Conservation (phyloP, 805 yeast genomes). For the Helenozyma baotianmanensis region DNA sequence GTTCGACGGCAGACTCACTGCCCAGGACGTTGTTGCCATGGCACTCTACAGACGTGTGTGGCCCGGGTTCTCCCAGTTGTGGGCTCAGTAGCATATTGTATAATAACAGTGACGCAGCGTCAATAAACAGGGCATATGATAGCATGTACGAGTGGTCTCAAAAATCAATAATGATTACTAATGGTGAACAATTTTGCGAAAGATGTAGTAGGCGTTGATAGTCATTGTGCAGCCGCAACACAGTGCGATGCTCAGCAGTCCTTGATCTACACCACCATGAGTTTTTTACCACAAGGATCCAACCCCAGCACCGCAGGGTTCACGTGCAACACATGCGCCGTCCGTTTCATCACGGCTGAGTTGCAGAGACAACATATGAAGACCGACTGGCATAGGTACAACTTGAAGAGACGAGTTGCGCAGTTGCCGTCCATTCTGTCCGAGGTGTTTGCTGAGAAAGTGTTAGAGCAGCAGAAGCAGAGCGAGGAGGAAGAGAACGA, state of each 20-base stretch:
- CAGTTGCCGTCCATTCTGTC: constrained; percentile 42
- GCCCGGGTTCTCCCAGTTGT: constrained; percentile 55
- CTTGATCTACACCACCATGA: constrained; percentile 4
- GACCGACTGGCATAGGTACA: constrained; percentile 97
- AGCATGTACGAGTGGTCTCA: no score
- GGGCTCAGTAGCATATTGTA: constrained; percentile 12
- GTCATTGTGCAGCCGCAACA: no score
- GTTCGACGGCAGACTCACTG: constrained; percentile 82
- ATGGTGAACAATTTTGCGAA: no score
- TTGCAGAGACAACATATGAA: constrained; percentile 92
- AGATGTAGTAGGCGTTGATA: no score
- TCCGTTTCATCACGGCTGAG: constrained; percentile 76
- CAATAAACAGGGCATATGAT: no score
- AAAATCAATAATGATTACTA: neutral
- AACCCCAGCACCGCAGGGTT: constrained; percentile 24
- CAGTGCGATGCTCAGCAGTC: no score
- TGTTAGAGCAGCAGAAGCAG: constrained; percentile 23
- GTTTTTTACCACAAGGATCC: constrained; percentile 23
- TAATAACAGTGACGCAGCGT: no score
- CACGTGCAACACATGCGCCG: constrained; percentile 87
- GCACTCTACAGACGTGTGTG: constrained; percentile 89
- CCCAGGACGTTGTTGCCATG: constrained; percentile 94
- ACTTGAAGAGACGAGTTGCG: constrained; percentile 90
- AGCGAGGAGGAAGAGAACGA: constrained; percentile 14
- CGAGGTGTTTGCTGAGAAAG: constrained; percentile 62